Conservation (phyloP, 805 yeast species). For the Kuraishia borneana region DNA sequence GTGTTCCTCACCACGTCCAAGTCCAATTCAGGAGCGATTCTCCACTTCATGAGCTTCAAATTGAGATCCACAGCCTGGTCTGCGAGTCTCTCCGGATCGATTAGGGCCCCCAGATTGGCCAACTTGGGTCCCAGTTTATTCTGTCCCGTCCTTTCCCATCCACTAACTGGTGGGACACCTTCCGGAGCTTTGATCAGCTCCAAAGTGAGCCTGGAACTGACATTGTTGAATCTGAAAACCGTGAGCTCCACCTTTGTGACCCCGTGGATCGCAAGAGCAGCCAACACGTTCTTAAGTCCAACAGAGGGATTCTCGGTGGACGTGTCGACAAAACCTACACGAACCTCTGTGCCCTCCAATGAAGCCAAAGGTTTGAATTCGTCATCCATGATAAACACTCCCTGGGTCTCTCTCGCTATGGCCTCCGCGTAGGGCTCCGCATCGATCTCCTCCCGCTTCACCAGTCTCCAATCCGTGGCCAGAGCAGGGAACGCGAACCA, state of each 20-base stretch:
- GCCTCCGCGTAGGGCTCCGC: not conserved
- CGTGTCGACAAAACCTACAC: constrained; percentile 16
- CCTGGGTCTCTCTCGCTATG: constrained; percentile 3
- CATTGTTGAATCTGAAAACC: constrained; percentile 23
- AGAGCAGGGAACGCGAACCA: constrained; percentile 82
- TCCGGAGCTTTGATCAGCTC: constrained; percentile 9
- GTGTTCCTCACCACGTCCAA: constrained; percentile 50
- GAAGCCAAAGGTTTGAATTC: constrained; percentile 6
- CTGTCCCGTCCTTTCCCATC: constrained; percentile 81
- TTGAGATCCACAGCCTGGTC: constrained; percentile 90
- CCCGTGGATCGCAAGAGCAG: constrained; percentile 21
- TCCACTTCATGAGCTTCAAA: constrained; percentile 91
- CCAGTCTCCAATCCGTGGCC: constrained; percentile 40
- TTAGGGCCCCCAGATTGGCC: constrained; percentile 71
- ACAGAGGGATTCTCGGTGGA: constrained; percentile 10
- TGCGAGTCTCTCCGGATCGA: constrained; percentile 74
- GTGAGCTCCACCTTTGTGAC: constrained; percentile 22
- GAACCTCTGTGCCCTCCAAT: too few relatives aligned
- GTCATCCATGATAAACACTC: constrained; percentile 2
- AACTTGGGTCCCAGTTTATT: constrained; percentile 73
- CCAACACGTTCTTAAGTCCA: constrained; percentile 13
- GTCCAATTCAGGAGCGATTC: constrained; percentile 76
- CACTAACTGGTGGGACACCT: constrained; percentile 38
- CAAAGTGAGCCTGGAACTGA: constrained; percentile 15
- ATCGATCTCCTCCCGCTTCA: too few relatives aligned